Evolutionary conservation across 768 basidiomycete species (phyloP), one percentile per base, ranked within the genome.

Genomic region (Fibroporia radiculosa): DNA sequence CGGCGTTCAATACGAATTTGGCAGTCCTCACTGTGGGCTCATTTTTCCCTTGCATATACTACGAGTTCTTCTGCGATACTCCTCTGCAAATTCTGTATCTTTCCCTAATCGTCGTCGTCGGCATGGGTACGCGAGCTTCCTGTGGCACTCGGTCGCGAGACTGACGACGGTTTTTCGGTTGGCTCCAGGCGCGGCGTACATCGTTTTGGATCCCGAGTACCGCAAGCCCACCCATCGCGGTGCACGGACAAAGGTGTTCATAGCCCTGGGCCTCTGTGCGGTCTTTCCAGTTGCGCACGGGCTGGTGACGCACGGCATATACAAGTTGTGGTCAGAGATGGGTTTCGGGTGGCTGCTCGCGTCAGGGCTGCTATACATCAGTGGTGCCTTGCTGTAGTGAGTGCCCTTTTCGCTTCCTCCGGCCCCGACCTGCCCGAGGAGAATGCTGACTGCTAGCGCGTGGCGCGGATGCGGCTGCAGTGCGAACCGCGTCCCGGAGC

Each of bases 401-500:
- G 88, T 49, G 39, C 48, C 57, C 54, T 55, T 36, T 14, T 28
- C 23, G 10, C 31, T 18, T 34, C 13, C 47, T 44, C 32, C 34
- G 38, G 44, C 19, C 18, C 19, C 23, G 20, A 31, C 28, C 24
- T 16, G 14, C 4, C 26, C 49, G 45, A 28, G 34, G 32, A 29
- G 43, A 40, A 45, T 22, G 34, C 41, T 42, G 31, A 42, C 41
- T 13, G 41, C 24, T 40, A 20, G 41, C 26, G 13, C 41, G 25
- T 23, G 26, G 13, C 43, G 11, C 23, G 22, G 22, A 22, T 20
- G 37, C 18, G 8, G n/a, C 24, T 20, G 25, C 62, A 93, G 91
- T 65, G 89, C 89, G 38, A 82, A 83, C 58, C 77, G 89, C 40
- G 73, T 90, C 44, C 91, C 90, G 34, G 91, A 93, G 56, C 71